These are phyloP conservation scores for Fusarium illudens DNA, from an alignment of 2,329 filamentous ascomycete genomes.

Conservation along the genomic window DNA sequence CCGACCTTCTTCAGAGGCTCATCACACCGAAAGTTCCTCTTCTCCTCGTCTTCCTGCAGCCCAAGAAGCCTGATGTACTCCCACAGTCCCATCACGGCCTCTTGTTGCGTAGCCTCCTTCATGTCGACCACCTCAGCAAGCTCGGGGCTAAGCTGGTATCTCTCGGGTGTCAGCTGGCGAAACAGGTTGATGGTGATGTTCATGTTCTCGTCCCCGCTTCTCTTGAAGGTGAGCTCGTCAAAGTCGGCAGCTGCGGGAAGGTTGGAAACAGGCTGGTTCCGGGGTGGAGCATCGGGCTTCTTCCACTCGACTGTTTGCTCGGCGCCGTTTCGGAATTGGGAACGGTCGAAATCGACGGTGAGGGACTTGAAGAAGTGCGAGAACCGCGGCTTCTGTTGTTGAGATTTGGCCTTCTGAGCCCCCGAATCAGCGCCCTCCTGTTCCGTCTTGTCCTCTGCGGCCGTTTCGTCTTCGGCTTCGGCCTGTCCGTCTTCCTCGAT, in stretches of 20 bases:
- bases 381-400: conserved; percentile 63
- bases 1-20: conserved; percentile 79
- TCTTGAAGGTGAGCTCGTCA: conserved; percentile 90
- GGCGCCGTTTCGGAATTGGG: conserved; percentile 62
- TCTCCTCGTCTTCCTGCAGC: conserved; percentile 94
- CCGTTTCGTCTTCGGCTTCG: conserved; percentile 54
- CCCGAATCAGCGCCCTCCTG: conserved; percentile 42
- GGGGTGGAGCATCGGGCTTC: conserved; percentile 70
- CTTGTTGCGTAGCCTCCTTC: conserved; percentile 84
- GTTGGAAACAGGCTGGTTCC: conserved; percentile 52
- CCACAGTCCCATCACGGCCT: conserved; percentile 91
- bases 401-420: conserved; percentile 47
- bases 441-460: conserved; percentile 41
- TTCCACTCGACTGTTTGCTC: conserved; percentile 83
- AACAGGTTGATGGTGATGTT: conserved; percentile 90
- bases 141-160: conserved; percentile 80
- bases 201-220: conserved; percentile 89
- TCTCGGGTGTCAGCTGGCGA: conserved; percentile 85
- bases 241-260: conserved; percentile 76
- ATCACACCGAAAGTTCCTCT: conserved; percentile 90
- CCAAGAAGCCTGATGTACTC: conserved; percentile 89
- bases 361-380: conserved; percentile 87
- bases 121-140: conserved; percentile 87
- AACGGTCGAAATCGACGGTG: conserved; percentile 75
- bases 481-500: conserved; percentile 64